Evolutionary conservation across 2,329 filamentous ascomycete species (phyloP).

Genomic region (Ciborinia camelliae): DNA sequence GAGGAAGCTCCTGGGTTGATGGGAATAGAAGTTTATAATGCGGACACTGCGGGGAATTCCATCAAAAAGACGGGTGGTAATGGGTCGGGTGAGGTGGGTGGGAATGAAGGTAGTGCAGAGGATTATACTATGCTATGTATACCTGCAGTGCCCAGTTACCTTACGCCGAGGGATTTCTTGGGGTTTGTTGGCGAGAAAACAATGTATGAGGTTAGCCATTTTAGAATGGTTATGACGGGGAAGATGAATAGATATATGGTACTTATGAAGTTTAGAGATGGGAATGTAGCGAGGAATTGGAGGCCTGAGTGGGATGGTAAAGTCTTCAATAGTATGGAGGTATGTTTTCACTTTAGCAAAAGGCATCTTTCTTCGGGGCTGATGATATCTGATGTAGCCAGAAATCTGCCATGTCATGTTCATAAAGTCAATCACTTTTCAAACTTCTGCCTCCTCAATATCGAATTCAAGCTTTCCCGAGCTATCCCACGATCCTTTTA

Average conservation of each 20-base stretch:
- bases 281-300: conserved; percentile 72
- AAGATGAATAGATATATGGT: conserved; percentile 91
- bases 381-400: conserved; percentile 50
- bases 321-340: conserved; percentile 88
- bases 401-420: conserved; percentile 95
- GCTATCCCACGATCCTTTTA: conserved; percentile 62
- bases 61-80: conserved; percentile 28
- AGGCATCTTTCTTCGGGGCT: conserved; percentile 1
- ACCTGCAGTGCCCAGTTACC: conserved; percentile 88
- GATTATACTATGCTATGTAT: conserved; percentile 89
- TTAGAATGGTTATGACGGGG: conserved; percentile 88
- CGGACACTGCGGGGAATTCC: conserved; percentile 6
- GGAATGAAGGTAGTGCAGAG: conserved; percentile 37
- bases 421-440: conserved; percentile 86
- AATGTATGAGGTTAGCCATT: conserved; percentile 83
- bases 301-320: conserved; percentile 86
- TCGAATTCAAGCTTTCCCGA: conserved; percentile 50
- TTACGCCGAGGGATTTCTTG: conserved; percentile 85
- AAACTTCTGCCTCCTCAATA: conserved; percentile 40
- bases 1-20: conserved; percentile 66
- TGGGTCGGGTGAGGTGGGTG: conserved; percentile 36
- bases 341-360: conserved; percentile 42
- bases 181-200: conserved; percentile 89
- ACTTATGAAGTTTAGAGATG: conserved; percentile 85
- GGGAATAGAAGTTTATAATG: conserved; percentile 31